A percentile compares a stretch with the other conserved stretches of the same genome.
These are phyloP conservation scores for Zelopaecilomyces penicillatus DNA, from an alignment of 2,329 filamentous ascomycete species.

Conservation along the genomic window DNA sequence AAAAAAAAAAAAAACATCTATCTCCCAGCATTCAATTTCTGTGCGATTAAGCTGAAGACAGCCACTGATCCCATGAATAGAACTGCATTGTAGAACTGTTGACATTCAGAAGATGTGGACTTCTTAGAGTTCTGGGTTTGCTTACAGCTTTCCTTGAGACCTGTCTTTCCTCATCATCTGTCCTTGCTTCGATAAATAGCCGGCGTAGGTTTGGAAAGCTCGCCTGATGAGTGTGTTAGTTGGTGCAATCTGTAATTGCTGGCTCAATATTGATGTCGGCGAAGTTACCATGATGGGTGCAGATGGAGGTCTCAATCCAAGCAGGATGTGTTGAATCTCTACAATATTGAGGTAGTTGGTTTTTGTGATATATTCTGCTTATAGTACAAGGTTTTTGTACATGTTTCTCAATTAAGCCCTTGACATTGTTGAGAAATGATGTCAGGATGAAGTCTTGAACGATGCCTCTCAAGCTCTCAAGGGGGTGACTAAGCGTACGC, in stretches of 20 bases:
- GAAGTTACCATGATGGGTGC: no score
- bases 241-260: background rate
- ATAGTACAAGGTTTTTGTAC: no score
- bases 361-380: no score
- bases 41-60: conserved; percentile 86
- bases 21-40: conserved; percentile 60
- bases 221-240: conserved; percentile 39
- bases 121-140: conserved; percentile 8
- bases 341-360: no score
- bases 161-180: conserved; percentile 86
- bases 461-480: no score
- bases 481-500: no score
- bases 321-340: no score
- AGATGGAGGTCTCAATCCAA: no score
- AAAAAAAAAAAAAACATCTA: conserved; percentile 10
- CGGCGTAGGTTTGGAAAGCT: conserved; percentile 90
- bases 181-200: conserved; percentile 88
- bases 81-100: conserved; percentile 92
- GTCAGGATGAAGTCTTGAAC: no score
- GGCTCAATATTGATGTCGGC: no score
- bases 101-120: conserved; percentile 2
- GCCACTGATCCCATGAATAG: conserved; percentile 95
- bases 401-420: no score
- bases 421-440: no score
- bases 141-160: conserved; percentile 88